phyloP scores from a whole-genome alignment of 148 eudicot species.

The Fagopyrum esculentum region DNA sequence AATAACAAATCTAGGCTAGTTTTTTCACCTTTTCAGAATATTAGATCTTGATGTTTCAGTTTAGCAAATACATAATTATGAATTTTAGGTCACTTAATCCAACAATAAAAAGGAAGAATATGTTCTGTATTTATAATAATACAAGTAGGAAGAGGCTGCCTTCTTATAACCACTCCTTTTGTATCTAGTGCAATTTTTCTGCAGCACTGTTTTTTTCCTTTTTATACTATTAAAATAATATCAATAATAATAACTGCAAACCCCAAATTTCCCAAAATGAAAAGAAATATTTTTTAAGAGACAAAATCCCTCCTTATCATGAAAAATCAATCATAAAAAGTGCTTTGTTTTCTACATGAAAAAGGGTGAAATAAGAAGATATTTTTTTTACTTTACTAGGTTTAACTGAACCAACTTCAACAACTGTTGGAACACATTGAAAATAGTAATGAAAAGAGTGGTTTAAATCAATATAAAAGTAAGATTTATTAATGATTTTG shows the following conservation, averaged over 20 bases:
- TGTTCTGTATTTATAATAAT: conserved; percentile 4
- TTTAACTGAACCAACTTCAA: background rate
- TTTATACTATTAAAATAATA: background rate
- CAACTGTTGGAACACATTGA: conserved; percentile 8
- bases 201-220: background rate
- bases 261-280: background rate
- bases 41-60: background rate
- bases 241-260: background rate
- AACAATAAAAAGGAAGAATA: background rate
- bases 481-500: background rate
- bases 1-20: background rate
- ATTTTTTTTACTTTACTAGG: background rate
- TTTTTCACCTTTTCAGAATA: background rate
- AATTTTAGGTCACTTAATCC: conserved; percentile 8
- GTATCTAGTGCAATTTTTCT: conserved; percentile 10
- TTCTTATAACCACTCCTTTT: conserved; percentile 13
- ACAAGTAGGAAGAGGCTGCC: background rate
- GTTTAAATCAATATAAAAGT: background rate
- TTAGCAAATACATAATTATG: background rate
- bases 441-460: background rate
- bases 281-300: background rate
- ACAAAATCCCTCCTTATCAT: conserved; percentile 2
- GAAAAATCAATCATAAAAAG: conserved; percentile 11
- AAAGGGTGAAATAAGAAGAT: background rate
- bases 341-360: conserved; percentile 5